Evolutionary conservation across 225 moss, liverwort and hornwort species (phyloP), one percentile per base, ranked within the genome.

Genomic region (Sphagnum tenellum): DNA sequence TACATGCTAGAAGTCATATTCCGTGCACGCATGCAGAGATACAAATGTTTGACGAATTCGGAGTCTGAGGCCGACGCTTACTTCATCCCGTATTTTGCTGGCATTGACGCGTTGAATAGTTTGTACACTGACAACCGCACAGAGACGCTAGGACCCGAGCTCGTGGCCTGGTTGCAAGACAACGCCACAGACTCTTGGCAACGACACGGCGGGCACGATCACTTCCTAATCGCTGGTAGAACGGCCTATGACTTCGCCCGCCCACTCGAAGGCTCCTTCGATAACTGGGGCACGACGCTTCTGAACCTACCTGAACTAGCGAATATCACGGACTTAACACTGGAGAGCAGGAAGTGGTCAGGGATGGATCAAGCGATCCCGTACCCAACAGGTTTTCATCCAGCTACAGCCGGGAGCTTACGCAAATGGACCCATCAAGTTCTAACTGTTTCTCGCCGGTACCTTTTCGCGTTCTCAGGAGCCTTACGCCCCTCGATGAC

Each of bases 341-440:
- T 94, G 73, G 93, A 94, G 60, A 80, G 80, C 49, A 78, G 73
- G 59, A 77, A 79, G 45, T 70, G 69, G 65, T 14, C 63, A 47
- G 8, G 48, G 44, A 75, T 77, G 10, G 90, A 94, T 82, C 82
- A 80, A 47, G 86, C 82, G 0, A 88, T 94, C 61, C 93, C 93
- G 3, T 94, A 94, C n/a, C 93, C 93, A 44, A 90, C 90, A 0
- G 75, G 88, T 0, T 94, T 88, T 50, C 93, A 94, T 56, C 93
- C 93, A 0, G 70, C 82, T 6, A 81, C 82, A 45, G 59, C 72
- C 46, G 74, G 71, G 51, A 75, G 70, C 66, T 73, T 94, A 12
- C 74, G 73, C 57, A 63, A 63, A 12, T 90, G 94, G 94, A 85
- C 88, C 5, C 55, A 79, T 46, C 66, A 62, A 11, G 94, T 90